A percentile compares a stretch with the other conserved stretches of the same genome.
Evolutionary conservation across 2,329 filamentous ascomycete genomes (phyloP).

Genomic region (Exserohilum turcica): DNA sequence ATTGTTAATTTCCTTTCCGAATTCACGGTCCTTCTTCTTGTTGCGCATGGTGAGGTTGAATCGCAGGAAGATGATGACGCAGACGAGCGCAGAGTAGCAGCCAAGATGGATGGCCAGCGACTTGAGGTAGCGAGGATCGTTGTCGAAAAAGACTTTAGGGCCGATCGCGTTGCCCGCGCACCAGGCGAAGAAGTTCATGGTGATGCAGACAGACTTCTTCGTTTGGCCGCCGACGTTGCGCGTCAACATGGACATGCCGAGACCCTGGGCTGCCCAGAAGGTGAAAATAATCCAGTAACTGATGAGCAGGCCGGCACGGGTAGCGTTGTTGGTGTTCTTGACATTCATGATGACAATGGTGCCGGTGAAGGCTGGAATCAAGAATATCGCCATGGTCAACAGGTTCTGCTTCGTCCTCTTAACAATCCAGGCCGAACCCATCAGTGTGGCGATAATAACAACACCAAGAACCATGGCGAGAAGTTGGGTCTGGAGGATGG

Average conservation of each 20-base stretch:
- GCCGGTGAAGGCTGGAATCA: conserved; percentile 71
- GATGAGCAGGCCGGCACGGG: conserved; percentile 70
- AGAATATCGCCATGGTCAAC: conserved; percentile 67
- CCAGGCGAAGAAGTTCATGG: conserved; percentile 74
- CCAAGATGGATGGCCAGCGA: conserved; percentile 72
- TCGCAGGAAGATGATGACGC: conserved; percentile 63
- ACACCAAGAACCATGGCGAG: conserved; percentile 75
- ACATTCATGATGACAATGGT: conserved; percentile 75
- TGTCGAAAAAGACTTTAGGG: conserved; percentile 49
- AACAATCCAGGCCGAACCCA: conserved; percentile 69
- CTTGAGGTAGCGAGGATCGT: conserved; percentile 70
- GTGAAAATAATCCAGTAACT: conserved; percentile 77
- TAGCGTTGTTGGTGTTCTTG: conserved; percentile 60
- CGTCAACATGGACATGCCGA: conserved; percentile 69
- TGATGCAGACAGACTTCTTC: conserved; percentile 71
- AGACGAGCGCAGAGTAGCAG: conserved; percentile 67
- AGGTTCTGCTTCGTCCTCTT: conserved; percentile 73
- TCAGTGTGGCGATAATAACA: conserved; percentile 73
- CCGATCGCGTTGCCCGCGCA: conserved; percentile 70
- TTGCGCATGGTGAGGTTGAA: conserved; percentile 65
- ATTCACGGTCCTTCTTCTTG: conserved; percentile 58
- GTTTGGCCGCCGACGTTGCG: conserved; percentile 75
- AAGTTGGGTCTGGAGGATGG: conserved; percentile 69
- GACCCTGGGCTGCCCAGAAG: conserved; percentile 75
- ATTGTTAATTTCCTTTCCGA: conserved; percentile 38